Percentiles rank a stretch among this genome's conserved stretches.
Conservation (phyloP, 192 early-diverging fungal genomes). For the Entophlyctis luteolus region DNA sequence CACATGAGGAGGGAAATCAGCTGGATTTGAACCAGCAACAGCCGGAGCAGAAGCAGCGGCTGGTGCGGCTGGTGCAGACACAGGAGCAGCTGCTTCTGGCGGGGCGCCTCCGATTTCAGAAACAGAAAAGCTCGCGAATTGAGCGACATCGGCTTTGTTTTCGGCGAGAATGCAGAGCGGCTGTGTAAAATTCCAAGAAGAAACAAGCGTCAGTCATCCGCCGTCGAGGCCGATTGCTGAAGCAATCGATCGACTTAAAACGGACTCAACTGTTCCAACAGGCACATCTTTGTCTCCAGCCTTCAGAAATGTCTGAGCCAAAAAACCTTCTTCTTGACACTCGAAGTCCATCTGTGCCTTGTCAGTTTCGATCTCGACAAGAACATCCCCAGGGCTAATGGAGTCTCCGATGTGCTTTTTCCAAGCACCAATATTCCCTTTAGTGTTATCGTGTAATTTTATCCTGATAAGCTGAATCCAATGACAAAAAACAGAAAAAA, state of each 20-base stretch:
- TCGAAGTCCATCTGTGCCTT: slow-evolving; percentile 99
- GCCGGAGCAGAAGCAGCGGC: slow-evolving; percentile 13
- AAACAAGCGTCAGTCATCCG: slow-evolving; percentile 9
- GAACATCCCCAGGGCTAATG: slow-evolving; percentile 82
- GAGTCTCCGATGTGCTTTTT: slow-evolving; percentile 91
- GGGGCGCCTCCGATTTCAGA: neutral
- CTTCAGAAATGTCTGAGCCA: slow-evolving; percentile 85
- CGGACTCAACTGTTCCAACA: slow-evolving; percentile 59
- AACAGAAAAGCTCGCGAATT: slow-evolving; percentile 77
- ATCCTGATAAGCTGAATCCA: neutral
- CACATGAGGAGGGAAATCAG: slow-evolving; percentile 67
- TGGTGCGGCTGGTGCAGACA: slow-evolving; percentile 23
- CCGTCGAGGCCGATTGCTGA: neutral
- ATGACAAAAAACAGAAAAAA: neutral
- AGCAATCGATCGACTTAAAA: neutral
- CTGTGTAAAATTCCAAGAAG: slow-evolving; percentile 55
- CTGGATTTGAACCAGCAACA: neutral
- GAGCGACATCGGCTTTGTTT: slow-evolving; percentile 77
- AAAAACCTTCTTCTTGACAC: slow-evolving; percentile 93
- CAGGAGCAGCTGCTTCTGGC: slow-evolving; percentile 18
- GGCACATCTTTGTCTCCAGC: slow-evolving; percentile 81
- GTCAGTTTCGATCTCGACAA: slow-evolving; percentile 97
- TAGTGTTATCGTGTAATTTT: neutral
- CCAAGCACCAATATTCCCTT: slow-evolving; percentile 83
- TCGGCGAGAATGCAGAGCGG: slow-evolving; percentile 90